Evolutionary conservation across 768 basidiomycete genomes (phyloP).

Genomic region (Cystofilobasidium bisporidii): DNA sequence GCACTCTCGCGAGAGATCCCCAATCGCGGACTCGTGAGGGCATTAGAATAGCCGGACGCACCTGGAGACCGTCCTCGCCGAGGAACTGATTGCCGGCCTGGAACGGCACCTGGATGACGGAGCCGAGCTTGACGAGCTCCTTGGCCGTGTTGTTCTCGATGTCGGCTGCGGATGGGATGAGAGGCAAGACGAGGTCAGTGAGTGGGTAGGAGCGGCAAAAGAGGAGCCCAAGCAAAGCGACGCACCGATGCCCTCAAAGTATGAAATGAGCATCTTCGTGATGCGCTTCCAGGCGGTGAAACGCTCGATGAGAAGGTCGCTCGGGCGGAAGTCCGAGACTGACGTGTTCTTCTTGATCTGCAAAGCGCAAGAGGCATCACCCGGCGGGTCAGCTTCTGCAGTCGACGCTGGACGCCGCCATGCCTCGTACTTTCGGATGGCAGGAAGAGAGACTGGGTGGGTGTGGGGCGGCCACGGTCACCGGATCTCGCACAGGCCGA

Average conservation of each 20-base stretch:
- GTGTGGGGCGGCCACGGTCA: too few species aligned
- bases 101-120: slow-evolving; percentile 96
- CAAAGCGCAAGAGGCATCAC: background rate
- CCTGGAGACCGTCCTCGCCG: slow-evolving; percentile 89
- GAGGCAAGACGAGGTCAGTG: background rate
- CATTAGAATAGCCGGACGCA: too few species aligned
- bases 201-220: slow-evolving; percentile 18
- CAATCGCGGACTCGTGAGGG: too few species aligned
- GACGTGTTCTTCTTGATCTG: slow-evolving; percentile 85
- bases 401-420: too few species aligned
- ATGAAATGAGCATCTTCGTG: slow-evolving; percentile 81
- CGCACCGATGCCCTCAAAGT: slow-evolving; percentile 47
- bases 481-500: too few species aligned
- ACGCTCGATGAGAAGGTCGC: slow-evolving; percentile 89
- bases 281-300: slow-evolving; percentile 72
- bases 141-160: slow-evolving; percentile 90
- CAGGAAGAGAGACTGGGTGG: background rate
- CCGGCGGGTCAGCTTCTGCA: background rate
- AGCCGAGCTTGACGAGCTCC: slow-evolving; percentile 85
- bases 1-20: background rate
- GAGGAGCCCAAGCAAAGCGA: too few species aligned
- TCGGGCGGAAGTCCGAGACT: slow-evolving; percentile 63
- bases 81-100: slow-evolving; percentile 91
- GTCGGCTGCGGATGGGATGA: slow-evolving; percentile 51
- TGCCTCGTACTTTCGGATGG: background rate